phyloP scores from a whole-genome alignment of 2,329 filamentous ascomycete species.

The Diaporthe helianthi region DNA sequence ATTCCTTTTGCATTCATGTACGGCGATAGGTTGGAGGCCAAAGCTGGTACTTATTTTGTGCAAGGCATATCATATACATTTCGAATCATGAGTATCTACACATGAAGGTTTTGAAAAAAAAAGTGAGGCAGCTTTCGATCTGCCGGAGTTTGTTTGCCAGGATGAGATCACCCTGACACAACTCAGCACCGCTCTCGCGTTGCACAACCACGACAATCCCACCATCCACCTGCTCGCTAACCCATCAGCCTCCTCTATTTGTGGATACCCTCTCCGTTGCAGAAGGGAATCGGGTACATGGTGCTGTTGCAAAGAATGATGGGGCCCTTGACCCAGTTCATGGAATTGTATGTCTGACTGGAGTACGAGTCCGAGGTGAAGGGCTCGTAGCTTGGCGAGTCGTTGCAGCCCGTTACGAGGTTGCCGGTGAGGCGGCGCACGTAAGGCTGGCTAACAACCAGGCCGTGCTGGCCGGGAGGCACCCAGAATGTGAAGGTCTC shows the following conservation, averaged over 20 bases:
- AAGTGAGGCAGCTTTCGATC: not conserved
- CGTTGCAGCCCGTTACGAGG: slow-evolving; percentile 45
- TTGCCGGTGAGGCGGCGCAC: slow-evolving; percentile 45
- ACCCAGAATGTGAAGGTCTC: slow-evolving; percentile 44
- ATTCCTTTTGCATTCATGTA: not conserved
- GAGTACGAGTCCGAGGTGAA: slow-evolving; percentile 47
- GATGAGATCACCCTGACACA: not conserved
- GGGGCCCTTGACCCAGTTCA: slow-evolving; percentile 50
- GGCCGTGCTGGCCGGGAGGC: slow-evolving; percentile 46
- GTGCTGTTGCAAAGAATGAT: slow-evolving; percentile 48
- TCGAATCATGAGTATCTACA: slow-evolving; percentile 22
- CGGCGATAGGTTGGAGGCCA: no score
- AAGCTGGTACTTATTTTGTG: not conserved
- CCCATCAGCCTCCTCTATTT: not conserved
- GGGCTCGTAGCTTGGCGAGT: slow-evolving; percentile 38
- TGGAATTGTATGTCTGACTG: slow-evolving; percentile 41
- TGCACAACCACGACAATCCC: not conserved
- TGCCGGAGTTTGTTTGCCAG: not conserved
- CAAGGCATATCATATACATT: slow-evolving; percentile 17
- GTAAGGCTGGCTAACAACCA: slow-evolving; percentile 48
- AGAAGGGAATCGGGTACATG: slow-evolving; percentile 46
- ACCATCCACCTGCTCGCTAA: not conserved
- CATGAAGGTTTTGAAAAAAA: slow-evolving; percentile 17
- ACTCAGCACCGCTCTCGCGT: not conserved
- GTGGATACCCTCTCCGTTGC: slow-evolving; percentile 44